Base-by-base conservation (phyloP, 805 yeast genomes). In the Nakazawaea wyomingensis region DNA sequence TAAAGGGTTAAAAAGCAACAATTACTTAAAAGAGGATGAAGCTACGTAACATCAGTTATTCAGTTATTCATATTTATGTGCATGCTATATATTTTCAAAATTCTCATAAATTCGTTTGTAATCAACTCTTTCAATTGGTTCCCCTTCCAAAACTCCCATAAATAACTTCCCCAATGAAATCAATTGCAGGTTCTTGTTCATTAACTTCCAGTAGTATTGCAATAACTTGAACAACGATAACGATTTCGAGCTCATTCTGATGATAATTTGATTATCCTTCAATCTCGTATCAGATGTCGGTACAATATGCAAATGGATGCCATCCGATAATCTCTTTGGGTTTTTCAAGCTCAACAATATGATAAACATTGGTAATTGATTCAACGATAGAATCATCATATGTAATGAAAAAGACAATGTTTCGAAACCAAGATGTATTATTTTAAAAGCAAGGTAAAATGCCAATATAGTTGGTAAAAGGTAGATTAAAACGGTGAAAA, bases 281-380 rank as follows among this genome's bases (percentile, higher is more conserved):
- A 11, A 24, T 11, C 27, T 24, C n/a, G n/a, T n/a, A 14, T n/a
- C 16, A 4, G 21, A 30, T 16, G 34, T 41, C 5, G 22, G 10
- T 1, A 41, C 40, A 8, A 53, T 52, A 18, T 57, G 54, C 42
- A 76, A 63, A 8, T 53, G 56, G 5, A 77, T 59, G 0, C 82
- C 81, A 1, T 79, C 78, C 37, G 78, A 82, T 16, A 77, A 54
- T 42, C 82, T 68, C 41, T 75, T 78, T 7, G 88, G 80, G 56
- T 90, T 91, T 59, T 91, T 93, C 37, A 87, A 36, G 52, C 93
- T 77, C 36, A 93, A 65, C 40, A 95, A 65, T 2, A 91, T 55
- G 1, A 88, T 90, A 62, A 93, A 91, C 9, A 91, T 56, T 1
- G 99, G 99, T 56, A 84, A 77, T 56, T 90, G 90, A 56, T 90